These are phyloP conservation scores for Fusarium scirpi DNA, from an alignment of 2,329 filamentous ascomycete genomes.

Conservation along the genomic window DNA sequence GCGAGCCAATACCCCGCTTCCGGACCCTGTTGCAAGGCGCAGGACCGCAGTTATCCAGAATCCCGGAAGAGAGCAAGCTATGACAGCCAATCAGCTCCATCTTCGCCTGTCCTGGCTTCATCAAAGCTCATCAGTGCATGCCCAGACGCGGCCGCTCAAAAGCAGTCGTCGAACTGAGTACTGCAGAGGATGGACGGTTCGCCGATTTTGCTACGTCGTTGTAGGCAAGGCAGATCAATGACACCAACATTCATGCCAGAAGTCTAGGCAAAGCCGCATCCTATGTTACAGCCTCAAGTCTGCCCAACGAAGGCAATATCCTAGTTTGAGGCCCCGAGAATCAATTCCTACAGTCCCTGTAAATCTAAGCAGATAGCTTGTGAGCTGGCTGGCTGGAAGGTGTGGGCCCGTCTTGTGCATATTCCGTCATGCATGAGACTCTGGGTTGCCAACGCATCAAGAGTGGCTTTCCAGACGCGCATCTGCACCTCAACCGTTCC, in stretches of 20 bases:
- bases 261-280: neutral
- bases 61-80: slow-evolving; percentile 35
- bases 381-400: slow-evolving; percentile 41
- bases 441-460: slow-evolving; percentile 54
- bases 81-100: slow-evolving; percentile 39
- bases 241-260: slow-evolving; percentile 8
- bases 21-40: slow-evolving; percentile 38
- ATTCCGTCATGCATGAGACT: slow-evolving; percentile 68
- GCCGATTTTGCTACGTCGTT: slow-evolving; percentile 24
- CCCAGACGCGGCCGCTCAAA: slow-evolving; percentile 26
- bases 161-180: neutral
- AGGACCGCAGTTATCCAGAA: slow-evolving; percentile 42
- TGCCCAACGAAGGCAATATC: slow-evolving; percentile 22
- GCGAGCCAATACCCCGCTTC: slow-evolving; percentile 34
- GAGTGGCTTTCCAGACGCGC: slow-evolving; percentile 49
- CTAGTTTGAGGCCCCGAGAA: slow-evolving; percentile 33
- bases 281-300: slow-evolving; percentile 6
- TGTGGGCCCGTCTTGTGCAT: slow-evolving; percentile 58
- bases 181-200: slow-evolving; percentile 18
- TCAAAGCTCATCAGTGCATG: slow-evolving; percentile 30
- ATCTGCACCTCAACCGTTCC: slow-evolving; percentile 45
- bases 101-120: slow-evolving; percentile 12
- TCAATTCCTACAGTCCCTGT: slow-evolving; percentile 26
- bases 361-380: slow-evolving; percentile 24
- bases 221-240: slow-evolving; percentile 2